Evolutionary conservation across 345 rosid genomes (phyloP).

Genomic region (Rhizophora apiculata): DNA sequence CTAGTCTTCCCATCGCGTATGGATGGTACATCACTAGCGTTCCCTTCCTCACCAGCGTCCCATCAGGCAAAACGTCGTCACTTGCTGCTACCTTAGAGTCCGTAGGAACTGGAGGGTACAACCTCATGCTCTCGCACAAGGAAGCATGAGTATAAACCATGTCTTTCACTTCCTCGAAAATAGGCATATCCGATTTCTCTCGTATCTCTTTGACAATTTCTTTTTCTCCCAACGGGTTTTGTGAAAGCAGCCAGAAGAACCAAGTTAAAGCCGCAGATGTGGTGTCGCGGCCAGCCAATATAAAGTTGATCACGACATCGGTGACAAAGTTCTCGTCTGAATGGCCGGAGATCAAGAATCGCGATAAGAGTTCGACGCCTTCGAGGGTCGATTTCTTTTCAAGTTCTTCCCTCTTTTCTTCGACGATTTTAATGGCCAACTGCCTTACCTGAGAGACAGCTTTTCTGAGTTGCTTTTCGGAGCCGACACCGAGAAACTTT

Average conservation of each 20-base stretch:
- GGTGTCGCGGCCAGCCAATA: conserved; percentile 65
- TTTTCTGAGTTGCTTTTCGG: conserved; percentile 41
- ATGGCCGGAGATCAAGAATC: conserved; percentile 50
- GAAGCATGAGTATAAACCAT: conserved; percentile 41
- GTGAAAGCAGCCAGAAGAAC: conserved; percentile 61
- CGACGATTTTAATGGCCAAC: conserved; percentile 44
- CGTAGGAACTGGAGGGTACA: conserved; percentile 56
- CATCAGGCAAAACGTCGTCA: conserved; percentile 44
- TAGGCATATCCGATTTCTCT: conserved; percentile 15
- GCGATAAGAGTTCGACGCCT: conserved; percentile 48
- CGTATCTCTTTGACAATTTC: conserved; percentile 42
- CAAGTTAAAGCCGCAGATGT: conserved; percentile 78
- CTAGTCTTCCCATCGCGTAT: conserved; percentile 30
- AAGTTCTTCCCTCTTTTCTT: conserved; percentile 41
- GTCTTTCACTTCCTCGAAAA: conserved; percentile 31
- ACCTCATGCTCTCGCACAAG: conserved; percentile 51
- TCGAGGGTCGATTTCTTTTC: conserved; percentile 21
- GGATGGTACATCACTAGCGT: conserved; percentile 40
- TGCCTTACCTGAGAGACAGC: conserved; percentile 39
- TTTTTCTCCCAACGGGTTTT: conserved; percentile 36
- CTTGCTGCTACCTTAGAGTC: conserved; percentile 33
- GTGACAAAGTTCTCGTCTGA: conserved; percentile 42
- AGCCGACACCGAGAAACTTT: conserved; percentile 39
- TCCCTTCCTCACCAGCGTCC: conserved; percentile 46
- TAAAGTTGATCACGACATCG: conserved; percentile 60